Evolutionary conservation across 2,329 filamentous ascomycete species (phyloP).

Genomic region (Curvularia eragrostidis): DNA sequence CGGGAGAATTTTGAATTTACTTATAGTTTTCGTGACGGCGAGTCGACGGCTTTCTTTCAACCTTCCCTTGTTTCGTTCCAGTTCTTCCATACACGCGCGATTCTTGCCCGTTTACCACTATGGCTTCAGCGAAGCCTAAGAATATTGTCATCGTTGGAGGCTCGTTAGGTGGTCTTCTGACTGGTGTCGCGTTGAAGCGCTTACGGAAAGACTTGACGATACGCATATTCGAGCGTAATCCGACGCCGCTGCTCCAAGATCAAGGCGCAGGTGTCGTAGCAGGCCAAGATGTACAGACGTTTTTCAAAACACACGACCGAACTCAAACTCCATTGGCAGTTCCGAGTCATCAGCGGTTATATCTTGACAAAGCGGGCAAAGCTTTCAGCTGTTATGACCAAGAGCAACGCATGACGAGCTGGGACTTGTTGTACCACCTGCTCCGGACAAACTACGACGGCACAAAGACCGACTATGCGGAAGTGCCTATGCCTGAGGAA

Average conservation of each 20-base stretch:
- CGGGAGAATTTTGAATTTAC: not conserved
- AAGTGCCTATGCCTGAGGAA: conserved; percentile 18
- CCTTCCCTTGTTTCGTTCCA: not conserved
- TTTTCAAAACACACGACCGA: conserved; percentile 32
- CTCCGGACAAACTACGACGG: conserved; percentile 37
- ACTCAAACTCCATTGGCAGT: conserved; percentile 28
- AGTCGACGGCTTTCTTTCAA: not conserved
- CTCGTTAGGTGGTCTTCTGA: conserved; percentile 33
- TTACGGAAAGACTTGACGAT: conserved; percentile 31
- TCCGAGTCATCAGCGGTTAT: conserved; percentile 28
- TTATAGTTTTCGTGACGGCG: not conserved
- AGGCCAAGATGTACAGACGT: conserved; percentile 27
- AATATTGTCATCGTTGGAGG: conserved; percentile 35
- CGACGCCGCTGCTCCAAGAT: conserved; percentile 34
- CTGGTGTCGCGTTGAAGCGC: conserved; percentile 31
- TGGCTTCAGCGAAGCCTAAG: conserved; percentile 25
- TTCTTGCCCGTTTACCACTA: not conserved
- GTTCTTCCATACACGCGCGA: not conserved
- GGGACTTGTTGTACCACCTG: conserved; percentile 38
- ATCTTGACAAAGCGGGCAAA: conserved; percentile 30
- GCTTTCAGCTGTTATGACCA: conserved; percentile 28
- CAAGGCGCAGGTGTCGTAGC: conserved; percentile 39
- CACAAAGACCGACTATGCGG: conserved; percentile 29
- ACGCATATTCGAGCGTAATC: conserved; percentile 36
- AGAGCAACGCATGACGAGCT: conserved; percentile 39